Base-by-base conservation (phyloP, 371 early-diverging fungal genomes). In the Syncephalis fuscata region DNA sequence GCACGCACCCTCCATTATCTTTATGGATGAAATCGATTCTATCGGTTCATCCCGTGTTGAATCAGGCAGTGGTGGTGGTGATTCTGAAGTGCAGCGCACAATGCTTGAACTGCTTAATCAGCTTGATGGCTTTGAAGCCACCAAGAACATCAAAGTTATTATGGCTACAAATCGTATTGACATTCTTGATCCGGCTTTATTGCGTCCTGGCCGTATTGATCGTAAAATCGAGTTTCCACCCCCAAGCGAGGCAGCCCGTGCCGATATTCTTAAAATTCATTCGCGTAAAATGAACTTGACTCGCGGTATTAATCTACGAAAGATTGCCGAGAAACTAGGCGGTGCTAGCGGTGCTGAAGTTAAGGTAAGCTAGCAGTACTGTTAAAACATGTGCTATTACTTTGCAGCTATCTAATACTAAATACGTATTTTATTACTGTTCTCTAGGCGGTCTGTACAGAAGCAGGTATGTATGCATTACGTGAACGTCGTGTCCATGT, bases 151-250 rank as follows among this genome's bases (percentile, higher is more conserved):
- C 68, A 99, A 99, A 69, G 81, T 63, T 25, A 93, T 99, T 55
- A 99, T 99, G 99, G 99, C 99, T n/a, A 99, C 99, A 24, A 99
- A 99, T 70, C 85, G 99, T 57, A 96, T 98, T 52, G 98, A 99
- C 65, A 97, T 95, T 55, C 70, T 99, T 42, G 99, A 99, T 66
- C 81, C 95, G 25, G 99, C 99, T 19, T 70, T 99, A 54, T 70
- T 99, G 49, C 80, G 99, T 53, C 92, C 99, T 2, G 97, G 98
- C 45, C 88, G 99, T 57, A 92, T 99, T 57, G 99, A 99, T 74
- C 76, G 99, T 52, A 99, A 99, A 72, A 99, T 99, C 52, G 99
- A 99, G 71, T 98, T 99, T 69, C 99, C 99, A 44, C 87, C 93
- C 46, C 99, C 99, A 54, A 91, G 94, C 57, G 90, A 92, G 63